Percentiles rank a stretch among this genome's conserved stretches.
These are phyloP conservation scores for Graphilbum fragrans DNA, from an alignment of 2,329 filamentous ascomycete species.

Conservation along the genomic window DNA sequence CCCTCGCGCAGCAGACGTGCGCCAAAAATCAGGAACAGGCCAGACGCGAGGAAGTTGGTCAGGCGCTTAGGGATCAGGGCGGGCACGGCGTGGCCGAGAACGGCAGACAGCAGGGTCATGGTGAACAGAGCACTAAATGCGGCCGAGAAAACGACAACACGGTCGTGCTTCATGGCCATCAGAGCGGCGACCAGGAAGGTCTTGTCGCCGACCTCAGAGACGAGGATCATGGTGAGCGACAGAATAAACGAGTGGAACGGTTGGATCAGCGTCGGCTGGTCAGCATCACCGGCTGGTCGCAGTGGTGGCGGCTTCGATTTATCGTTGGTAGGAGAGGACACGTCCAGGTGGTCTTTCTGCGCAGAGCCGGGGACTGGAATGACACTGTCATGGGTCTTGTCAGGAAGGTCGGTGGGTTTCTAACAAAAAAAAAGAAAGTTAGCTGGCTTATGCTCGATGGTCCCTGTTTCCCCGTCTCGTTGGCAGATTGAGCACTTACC, in stretches of 20 bases:
- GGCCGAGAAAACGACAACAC: constrained; percentile 84
- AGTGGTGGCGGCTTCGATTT: constrained; percentile 9
- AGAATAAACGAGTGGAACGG: constrained; percentile 82
- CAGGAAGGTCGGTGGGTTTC: constrained; percentile 75
- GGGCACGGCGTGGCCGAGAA: constrained; percentile 86
- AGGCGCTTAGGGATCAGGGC: constrained; percentile 81
- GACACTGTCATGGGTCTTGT: constrained; percentile 63
- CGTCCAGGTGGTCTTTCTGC: constrained; percentile 51
- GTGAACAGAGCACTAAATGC: constrained; percentile 83
- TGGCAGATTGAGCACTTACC: no score
- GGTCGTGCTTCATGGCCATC: constrained; percentile 98
- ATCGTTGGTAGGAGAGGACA: constrained; percentile 25
- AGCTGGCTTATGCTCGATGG: no score
- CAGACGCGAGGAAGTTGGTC: constrained; percentile 76
- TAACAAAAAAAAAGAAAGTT: constrained; percentile 25
- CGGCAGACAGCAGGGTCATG: constrained; percentile 91
- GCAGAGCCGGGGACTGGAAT: constrained; percentile 55
- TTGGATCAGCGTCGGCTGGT: constrained; percentile 49
- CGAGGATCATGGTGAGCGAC: constrained; percentile 92
- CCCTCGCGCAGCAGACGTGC: constrained; percentile 75
- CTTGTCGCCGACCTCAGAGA: constrained; percentile 96
- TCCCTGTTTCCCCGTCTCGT: no score
- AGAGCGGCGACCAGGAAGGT: constrained; percentile 94
- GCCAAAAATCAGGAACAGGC: constrained; percentile 83
- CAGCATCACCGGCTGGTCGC: constrained; percentile 23